Evolutionary conservation across 2,329 filamentous ascomycete species (phyloP), one percentile per base, ranked within the genome.

Genomic region (Orbilia quercus): DNA sequence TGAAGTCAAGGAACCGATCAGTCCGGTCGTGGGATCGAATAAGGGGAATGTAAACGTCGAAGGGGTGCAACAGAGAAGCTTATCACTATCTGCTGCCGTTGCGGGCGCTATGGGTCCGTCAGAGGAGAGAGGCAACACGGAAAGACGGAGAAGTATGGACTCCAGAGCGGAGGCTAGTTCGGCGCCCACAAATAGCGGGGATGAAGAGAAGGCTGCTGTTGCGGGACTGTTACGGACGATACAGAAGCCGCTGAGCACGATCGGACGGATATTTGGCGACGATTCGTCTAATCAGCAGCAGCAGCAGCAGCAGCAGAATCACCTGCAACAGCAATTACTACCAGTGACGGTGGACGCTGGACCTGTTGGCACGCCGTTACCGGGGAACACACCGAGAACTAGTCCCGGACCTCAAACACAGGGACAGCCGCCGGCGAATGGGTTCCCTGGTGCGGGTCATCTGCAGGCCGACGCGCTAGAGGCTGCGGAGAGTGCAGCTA

Each of bases 191-290:
- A 20, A 14, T 31, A 50, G 48, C 3, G 44, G 38, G 1, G 70
- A 74, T 11, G 91, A 94, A 38, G 92, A 96, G 55, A 89, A 88
- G 58, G 89, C 90, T 0, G 90, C 93, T 45, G 94, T 97, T 23
- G 88, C 89, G 40, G 93, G 94, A 0, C 83, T 99, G 12, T 84
- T 99, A 1, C 88, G 92, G 50, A 94, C 92, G 0, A 97, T 99
- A 64, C 94, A 98, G 80, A 90, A 88, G 69, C 95, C 95, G 0
- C 84, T 99, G 11, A 92, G 89, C 63, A 96, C 91, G 0, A 96
- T 99, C 73, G 95, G 95, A 1, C 88, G 94, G 58, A 98, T 99
- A 74, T 98, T 99, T 81, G 92, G 91, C 0, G 95, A 91, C 75
- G 88, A 89, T 18, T 76, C 58, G n/a, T 51, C 66, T n/a, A 50